Evolutionary conservation across 2,329 filamentous ascomycete species (phyloP).

Genomic region (Thielaviopsis ethacetica): DNA sequence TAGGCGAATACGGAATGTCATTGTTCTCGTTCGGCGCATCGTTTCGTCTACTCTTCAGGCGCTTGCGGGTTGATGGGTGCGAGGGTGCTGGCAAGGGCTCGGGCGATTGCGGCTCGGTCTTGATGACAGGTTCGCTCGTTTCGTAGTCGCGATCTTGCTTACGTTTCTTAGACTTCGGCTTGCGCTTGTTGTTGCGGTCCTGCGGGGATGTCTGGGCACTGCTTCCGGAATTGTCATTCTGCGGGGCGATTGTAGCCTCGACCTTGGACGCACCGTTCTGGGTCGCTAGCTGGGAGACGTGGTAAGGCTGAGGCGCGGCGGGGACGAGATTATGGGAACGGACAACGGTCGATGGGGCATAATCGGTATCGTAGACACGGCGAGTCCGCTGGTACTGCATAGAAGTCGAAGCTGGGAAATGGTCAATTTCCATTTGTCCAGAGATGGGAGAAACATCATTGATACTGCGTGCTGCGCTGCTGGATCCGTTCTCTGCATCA

Average conservation of each 20-base stretch:
- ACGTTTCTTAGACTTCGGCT: constrained; percentile 35
- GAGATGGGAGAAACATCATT: not conserved
- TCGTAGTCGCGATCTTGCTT: constrained; percentile 26
- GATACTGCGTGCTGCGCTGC: not conserved
- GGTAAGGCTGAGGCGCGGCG: constrained; percentile 58
- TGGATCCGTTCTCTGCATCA: not conserved
- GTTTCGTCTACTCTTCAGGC: constrained; percentile 25
- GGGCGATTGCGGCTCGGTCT: constrained; percentile 47
- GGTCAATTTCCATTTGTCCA: constrained; percentile 9
- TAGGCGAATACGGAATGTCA: constrained; percentile 14
- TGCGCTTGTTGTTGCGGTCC: constrained; percentile 21
- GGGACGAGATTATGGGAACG: constrained; percentile 59
- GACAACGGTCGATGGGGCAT: constrained; percentile 43
- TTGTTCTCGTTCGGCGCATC: constrained; percentile 1
- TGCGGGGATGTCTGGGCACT: constrained; percentile 4
- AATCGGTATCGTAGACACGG: constrained; percentile 5
- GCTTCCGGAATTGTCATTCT: constrained; percentile 15
- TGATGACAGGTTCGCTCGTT: constrained; percentile 38
- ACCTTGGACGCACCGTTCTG: constrained; percentile 1
- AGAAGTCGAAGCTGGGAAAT: constrained; percentile 2
- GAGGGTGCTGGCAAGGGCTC: constrained; percentile 39
- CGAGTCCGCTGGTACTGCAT: constrained; percentile 4
- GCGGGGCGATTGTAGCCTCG: constrained; percentile 14
- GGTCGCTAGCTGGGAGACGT: constrained; percentile 41
- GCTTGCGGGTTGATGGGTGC: constrained; percentile 39